Conservation (phyloP, 1,284 basidiomycete genomes). For the Ganoderma resinaceum region DNA sequence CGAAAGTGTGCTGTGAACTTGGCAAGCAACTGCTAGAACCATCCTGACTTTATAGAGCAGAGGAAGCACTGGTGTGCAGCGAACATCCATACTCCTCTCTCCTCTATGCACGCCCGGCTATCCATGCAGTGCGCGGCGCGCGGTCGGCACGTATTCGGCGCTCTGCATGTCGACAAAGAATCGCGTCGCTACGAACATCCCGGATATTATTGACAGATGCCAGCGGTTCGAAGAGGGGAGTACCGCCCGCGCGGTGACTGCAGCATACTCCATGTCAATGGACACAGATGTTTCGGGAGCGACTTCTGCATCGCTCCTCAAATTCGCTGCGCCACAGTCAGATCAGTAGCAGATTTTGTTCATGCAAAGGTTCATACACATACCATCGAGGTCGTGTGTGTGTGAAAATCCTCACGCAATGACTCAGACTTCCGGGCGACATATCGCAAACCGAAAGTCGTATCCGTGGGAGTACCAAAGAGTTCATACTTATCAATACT, state of each 20-base stretch:
- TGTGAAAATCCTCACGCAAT: background rate
- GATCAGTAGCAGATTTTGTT: background rate
- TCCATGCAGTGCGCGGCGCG: constrained; percentile 6
- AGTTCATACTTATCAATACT: too few relatives aligned
- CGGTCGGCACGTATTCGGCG: background rate
- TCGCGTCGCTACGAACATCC: background rate
- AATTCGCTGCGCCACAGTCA: background rate
- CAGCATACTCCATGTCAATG: background rate
- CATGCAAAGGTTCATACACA: background rate
- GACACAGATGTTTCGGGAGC: background rate
- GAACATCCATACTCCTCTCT: background rate
- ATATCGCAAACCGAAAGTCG: too few relatives aligned
- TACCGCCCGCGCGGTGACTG: background rate
- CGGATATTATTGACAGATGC: background rate
- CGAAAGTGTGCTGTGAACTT: background rate
- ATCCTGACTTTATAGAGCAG: background rate
- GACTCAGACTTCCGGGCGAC: background rate
- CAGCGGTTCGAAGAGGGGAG: background rate
- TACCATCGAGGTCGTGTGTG: background rate
- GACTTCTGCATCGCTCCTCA: background rate
- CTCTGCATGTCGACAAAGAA: background rate
- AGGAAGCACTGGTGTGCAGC: background rate
- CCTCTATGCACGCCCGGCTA: too few relatives aligned
- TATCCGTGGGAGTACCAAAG: too few relatives aligned
- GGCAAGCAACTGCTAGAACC: background rate